Base-by-base conservation (phyloP, 129 eudicot species). In the Flaveria bidentis region DNA sequence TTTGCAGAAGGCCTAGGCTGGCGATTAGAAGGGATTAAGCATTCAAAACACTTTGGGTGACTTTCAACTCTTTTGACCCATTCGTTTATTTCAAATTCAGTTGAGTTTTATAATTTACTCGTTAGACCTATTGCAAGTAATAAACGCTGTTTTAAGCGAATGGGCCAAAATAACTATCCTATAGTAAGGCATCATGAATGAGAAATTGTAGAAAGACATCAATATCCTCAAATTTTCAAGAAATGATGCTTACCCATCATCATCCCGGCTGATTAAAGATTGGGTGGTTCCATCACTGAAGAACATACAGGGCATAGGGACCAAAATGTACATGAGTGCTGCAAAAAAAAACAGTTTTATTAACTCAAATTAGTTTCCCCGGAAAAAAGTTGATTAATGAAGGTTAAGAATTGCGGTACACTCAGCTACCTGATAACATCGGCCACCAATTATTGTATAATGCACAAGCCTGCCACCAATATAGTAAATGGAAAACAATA, bases 391-490 rank as follows among this genome's bases (percentile, higher is more conserved):
- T 26, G 22, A 26, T 30, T 55, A 6, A 10, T 60, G 53, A 26
- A 33, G 36, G 36, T 47, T 25, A 52, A 30, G n/a, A 28, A 30
- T 6, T 28, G 33, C 14, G 45, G 17, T 26, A 17, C 26, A 56
- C 62, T 9, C 28, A 68, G 79, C 42, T 6, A 89, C 96, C 96
- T 74, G 96, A 89, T 82, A 89, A 82, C 88, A 89, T 81, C 45
- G 92, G 96, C 96, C 96, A 89, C 96, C 96, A 89, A 84, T 89
- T 89, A 76, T 55, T 83, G 83, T 89, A 89, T 71, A 89, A 47
- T 36, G 85, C 92, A 76, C 96, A 89, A 78, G 96, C 96, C 96
- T 89, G 90, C 78, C 72, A 78, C 62, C 30, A 84, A 11, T 55
- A 69, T 39, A 30, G 11, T 11, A 26, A 62, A 14, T 2, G 4